Evolutionary conservation across 2,329 filamentous ascomycete genomes (phyloP).

Genomic region (Aspergillus fructus): DNA sequence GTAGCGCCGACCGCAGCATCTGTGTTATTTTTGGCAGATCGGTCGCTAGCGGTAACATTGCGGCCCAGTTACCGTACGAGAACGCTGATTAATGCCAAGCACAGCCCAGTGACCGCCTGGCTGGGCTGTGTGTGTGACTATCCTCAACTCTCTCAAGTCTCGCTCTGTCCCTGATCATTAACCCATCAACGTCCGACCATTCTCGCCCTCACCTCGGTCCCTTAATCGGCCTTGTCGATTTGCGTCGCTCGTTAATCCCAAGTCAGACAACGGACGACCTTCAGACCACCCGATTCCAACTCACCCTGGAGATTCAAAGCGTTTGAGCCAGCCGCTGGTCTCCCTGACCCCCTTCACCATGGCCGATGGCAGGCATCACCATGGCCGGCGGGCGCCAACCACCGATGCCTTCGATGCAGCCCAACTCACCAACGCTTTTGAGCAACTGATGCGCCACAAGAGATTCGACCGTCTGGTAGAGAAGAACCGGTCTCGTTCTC

Average conservation of each 20-base stretch:
- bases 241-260: not conserved
- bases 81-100: conserved; percentile 24
- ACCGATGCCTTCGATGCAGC: conserved; percentile 66
- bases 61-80: conserved; percentile 14
- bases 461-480: conserved; percentile 80
- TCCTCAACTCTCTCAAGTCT: conserved; percentile 13
- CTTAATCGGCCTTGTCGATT: conserved; percentile 1
- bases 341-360: conserved; percentile 30
- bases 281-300: not conserved
- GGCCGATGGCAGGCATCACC: conserved; percentile 38
- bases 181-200: conserved; percentile 6
- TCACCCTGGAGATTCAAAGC: conserved; percentile 27
- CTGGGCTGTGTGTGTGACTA: conserved; percentile 27
- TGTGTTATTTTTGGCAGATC: conserved; percentile 11
- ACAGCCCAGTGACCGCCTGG: conserved; percentile 27
- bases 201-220: conserved; percentile 1
- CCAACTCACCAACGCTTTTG: conserved; percentile 79
- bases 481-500: conserved; percentile 57
- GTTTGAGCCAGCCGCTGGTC: conserved; percentile 23
- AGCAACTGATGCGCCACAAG: conserved; percentile 81
- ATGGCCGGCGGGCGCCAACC: conserved; percentile 30
- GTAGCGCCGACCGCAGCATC: not conserved
- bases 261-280: not conserved
- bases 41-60: conserved; percentile 5
- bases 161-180: conserved; percentile 9